Evolutionary conservation across 345 rosid genomes (phyloP), one percentile per base, ranked within the genome.

Genomic region (Erucastrum elatum): DNA sequence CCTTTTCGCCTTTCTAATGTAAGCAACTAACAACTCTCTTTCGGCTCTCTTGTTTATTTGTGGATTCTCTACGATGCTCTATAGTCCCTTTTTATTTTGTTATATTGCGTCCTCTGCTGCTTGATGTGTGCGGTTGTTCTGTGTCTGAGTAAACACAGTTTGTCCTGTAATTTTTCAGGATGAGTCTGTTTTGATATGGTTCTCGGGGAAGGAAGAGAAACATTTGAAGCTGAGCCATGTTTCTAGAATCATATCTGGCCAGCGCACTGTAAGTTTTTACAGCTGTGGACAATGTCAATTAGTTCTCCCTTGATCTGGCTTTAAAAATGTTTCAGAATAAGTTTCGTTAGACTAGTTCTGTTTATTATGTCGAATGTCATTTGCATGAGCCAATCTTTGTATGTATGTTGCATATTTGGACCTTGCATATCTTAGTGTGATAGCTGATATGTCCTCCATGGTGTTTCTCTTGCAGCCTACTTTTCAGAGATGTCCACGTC

Each of bases 1-100:
- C 99, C 98, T 66, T 93, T 95, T 82, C 96, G 93, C 66, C 99
- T 95, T 83, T 90, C 99, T 5, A 93, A 90, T 85, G 99, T 95
- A 87, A 89, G 96, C 35, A 39, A 5, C 37, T 53, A 16, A 9
- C 21, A 16, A 9, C 21, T 6, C 34, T 41, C 49, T 68, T 17
- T 4, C 58, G n/a, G 10, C 51, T 64, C 64, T 63, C 80, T 6
- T 15, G 16, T 77, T 15, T 64, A n/a, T 53, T 21, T 34, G 71
- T 15, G 65, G 66, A 34, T 49, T 35, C 25, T 16, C 26, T 25
- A 33, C 69, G 11, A 21, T 26, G 12, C 68, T 75, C 8, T 16
- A 11, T 7, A 46, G 12, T 69, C 37, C 31, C 31, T 29, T 64
- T 70, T 77, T 70, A 11, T 1, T 53, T 71, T 37, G 10, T 71